Evolutionary conservation across 768 basidiomycete species (phyloP).

Genomic region (Boletus eberwhitei): DNA sequence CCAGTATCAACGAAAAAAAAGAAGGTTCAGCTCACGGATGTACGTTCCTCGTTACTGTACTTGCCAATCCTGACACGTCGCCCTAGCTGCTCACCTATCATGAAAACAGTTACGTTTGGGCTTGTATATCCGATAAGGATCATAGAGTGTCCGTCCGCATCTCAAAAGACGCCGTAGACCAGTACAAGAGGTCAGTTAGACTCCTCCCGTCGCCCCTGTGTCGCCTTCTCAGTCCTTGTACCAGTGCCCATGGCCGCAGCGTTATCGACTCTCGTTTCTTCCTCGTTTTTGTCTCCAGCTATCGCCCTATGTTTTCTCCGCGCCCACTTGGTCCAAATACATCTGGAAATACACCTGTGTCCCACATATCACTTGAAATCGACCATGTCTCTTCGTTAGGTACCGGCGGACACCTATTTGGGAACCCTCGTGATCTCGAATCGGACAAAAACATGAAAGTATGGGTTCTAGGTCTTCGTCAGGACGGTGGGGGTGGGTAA

Average conservation of each 20-base stretch:
- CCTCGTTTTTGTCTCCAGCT: conserved; percentile 46
- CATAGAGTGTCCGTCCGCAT: conserved; percentile 52
- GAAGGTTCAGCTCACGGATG: conserved; percentile 61
- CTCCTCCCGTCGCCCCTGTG: neutral
- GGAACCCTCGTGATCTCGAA: conserved; percentile 48
- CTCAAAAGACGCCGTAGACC: conserved; percentile 45
- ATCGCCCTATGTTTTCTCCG: conserved; percentile 49
- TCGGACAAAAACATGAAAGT: conserved; percentile 36
- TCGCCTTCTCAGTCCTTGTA: conserved; percentile 8
- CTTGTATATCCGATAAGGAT: conserved; percentile 55
- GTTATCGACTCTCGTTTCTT: conserved; percentile 47
- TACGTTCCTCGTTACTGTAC: conserved; percentile 17
- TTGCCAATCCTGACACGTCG: neutral
- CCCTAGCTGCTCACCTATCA: conserved; percentile 56
- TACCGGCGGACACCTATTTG: conserved; percentile 41
- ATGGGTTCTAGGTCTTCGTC: conserved; percentile 57
- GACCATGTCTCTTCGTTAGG: conserved; percentile 42
- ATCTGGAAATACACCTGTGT: conserved; percentile 37
- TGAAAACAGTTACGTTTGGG: conserved; percentile 55
- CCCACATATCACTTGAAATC: conserved; percentile 55
- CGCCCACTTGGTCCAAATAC: conserved; percentile 42
- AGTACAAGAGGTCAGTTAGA: conserved; percentile 40
- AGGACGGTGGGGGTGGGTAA: conserved; percentile 61
- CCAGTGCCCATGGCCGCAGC: conserved; percentile 27
- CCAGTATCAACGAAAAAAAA: conserved; percentile 35